These are phyloP conservation scores for Pythium periplocum DNA, from an alignment of 352 stramenopile genomes.

Conservation along the genomic window DNA sequence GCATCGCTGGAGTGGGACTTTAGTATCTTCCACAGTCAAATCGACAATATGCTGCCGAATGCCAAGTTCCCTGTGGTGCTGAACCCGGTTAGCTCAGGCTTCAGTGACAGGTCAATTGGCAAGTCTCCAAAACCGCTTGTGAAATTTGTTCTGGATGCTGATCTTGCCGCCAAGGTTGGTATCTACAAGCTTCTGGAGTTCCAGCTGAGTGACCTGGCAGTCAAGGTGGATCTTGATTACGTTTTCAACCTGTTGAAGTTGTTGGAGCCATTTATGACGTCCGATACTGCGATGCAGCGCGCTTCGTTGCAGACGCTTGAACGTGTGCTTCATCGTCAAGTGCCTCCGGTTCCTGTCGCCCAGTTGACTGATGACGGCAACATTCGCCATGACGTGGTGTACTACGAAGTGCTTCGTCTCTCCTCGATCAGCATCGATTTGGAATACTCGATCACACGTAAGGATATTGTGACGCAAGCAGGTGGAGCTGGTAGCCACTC, in stretches of 20 bases:
- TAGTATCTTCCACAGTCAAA: conserved; percentile 73
- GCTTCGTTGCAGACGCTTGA: conserved; percentile 60
- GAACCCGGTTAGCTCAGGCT: conserved; percentile 73
- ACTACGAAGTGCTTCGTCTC: conserved; percentile 79
- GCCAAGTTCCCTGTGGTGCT: conserved; percentile 83
- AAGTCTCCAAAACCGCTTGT: conserved; percentile 59
- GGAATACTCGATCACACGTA: conserved; percentile 82
- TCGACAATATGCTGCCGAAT: conserved; percentile 81
- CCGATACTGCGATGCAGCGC: conserved; percentile 52
- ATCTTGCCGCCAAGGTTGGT: conserved; percentile 66
- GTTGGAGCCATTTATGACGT: conserved; percentile 73
- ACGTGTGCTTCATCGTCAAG: conserved; percentile 45
- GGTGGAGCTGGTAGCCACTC: conserved; percentile 39
- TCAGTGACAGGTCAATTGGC: conserved; percentile 64
- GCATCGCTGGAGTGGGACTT: conserved; percentile 72
- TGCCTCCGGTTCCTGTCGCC: conserved; percentile 52
- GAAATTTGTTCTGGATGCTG: conserved; percentile 69
- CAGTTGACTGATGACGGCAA: conserved; percentile 56
- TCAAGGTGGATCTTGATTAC: conserved; percentile 86
- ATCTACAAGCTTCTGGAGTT: conserved; percentile 84
- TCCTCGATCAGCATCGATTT: conserved; percentile 66
- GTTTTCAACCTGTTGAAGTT: conserved; percentile 77
- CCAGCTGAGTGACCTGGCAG: conserved; percentile 50
- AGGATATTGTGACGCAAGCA: conserved; percentile 72
- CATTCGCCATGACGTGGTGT: conserved; percentile 73